A percentile compares a stretch with the other conserved stretches of the same genome.
phyloP scores from a whole-genome alignment of 768 basidiomycete species.

The Boletus patriciae region DNA sequence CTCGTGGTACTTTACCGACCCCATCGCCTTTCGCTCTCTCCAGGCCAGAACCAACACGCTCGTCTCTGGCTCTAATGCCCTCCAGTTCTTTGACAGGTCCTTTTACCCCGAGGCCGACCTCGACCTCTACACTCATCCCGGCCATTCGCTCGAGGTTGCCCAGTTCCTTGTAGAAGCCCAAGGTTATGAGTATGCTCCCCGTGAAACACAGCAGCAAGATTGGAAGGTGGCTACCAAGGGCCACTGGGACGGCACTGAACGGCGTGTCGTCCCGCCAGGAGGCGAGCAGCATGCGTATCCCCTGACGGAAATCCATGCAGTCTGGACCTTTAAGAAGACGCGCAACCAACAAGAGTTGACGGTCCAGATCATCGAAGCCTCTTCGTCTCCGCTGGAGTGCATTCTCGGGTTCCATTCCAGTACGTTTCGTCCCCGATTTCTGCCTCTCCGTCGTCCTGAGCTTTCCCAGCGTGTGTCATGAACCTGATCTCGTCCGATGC shows the following conservation, averaged over 20 bases:
- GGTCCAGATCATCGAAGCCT: constrained; percentile 41
- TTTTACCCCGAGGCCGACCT: constrained; percentile 49
- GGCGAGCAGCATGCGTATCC: neutral
- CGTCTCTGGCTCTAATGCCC: constrained; percentile 53
- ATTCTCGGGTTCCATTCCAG: constrained; percentile 52
- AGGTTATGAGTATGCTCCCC: constrained; percentile 34
- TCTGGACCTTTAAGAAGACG: constrained; percentile 28
- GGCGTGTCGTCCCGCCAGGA: neutral
- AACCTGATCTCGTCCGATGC: constrained; percentile 43
- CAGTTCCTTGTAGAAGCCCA: constrained; percentile 33
- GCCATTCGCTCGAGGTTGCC: constrained; percentile 33
- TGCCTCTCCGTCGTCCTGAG: too few relatives aligned
- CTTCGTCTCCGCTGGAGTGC: constrained; percentile 24
- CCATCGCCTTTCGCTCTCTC: constrained; percentile 43
- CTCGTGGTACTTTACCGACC: constrained; percentile 37
- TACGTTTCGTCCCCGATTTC: constrained; percentile 23
- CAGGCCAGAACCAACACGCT: constrained; percentile 45
- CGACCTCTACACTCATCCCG: constrained; percentile 47
- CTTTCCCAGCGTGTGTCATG: constrained; percentile 13
- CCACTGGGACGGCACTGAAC: constrained; percentile 20
- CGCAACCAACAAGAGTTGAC: constrained; percentile 16
- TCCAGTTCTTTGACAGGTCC: constrained; percentile 51
- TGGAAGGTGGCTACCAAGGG: constrained; percentile 12
- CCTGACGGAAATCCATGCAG: constrained; percentile 1
- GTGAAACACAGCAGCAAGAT: constrained; percentile 14